Base-by-base conservation (phyloP, 2,329 filamentous ascomycete genomes). In the Celoporthe dispersa region DNA sequence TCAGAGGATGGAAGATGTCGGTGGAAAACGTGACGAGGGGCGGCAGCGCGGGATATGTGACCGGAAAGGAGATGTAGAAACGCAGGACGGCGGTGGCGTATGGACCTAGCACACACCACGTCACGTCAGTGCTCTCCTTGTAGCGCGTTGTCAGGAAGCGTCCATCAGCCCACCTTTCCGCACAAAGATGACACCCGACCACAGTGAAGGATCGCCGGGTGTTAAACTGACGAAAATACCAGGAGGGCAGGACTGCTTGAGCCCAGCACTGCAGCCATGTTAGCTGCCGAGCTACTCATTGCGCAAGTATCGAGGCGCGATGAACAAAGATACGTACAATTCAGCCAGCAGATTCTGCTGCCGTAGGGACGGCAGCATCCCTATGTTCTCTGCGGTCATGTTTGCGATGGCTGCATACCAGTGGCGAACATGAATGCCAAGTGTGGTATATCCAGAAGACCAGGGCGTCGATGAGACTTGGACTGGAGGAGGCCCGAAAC, bases 1-100 rank as follows among this genome's bases (percentile, higher is more conserved):
- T 91, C 57, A 99, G 86, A 25, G 95, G 95, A 79, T 99, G 95
- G 80, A 98, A 99, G 74, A 98, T 91, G 78, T 98, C 95, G 75
- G 93, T 97, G 61, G 90, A 88, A 80, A 99, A 97, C 68, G 91
- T 95, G 74, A 99, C 89, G 25, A 94, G 85, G 12, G 96, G 96
- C 65, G 95, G 93, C 28, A 93, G 82, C 66, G 86, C 82, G 16
- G 95, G 95, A 78, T 97, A 98, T 53, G 87, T 86, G 71, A 91
- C 85, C 48, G 94, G 93, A 76, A 98, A 98, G 33, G 91, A 91
- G 73, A 98, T 92, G 75, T 96, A 91, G 81, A 98, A 97, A 76
- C 94, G 92, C 73, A 98, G 87, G 75, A 98, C 88, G 62, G 94
- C 93, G 70, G 92, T 91, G 28, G 93, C 87, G 81, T 98, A 99